Evolutionary conservation across 768 basidiomycete genomes (phyloP).

Genomic region (Rhodotorula sphaerocarpa): DNA sequence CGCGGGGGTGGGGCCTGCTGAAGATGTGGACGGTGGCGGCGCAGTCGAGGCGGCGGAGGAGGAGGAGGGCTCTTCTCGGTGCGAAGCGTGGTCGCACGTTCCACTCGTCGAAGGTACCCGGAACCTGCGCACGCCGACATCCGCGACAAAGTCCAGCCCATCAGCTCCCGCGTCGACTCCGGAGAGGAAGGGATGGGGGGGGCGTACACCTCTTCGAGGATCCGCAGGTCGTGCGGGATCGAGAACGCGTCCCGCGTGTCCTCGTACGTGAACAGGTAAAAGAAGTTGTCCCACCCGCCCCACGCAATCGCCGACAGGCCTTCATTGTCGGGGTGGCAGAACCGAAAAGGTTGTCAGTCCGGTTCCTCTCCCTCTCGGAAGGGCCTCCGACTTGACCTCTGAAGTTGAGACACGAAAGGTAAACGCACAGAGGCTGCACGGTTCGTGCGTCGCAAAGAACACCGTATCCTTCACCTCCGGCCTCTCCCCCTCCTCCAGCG

Average conservation of each 20-base stretch:
- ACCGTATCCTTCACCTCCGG: constrained; percentile 37
- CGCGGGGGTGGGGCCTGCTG: too few species aligned
- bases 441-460: constrained; percentile 41
- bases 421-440: constrained; percentile 39
- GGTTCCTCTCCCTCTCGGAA: background rate
- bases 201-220: constrained; percentile 36
- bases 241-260: constrained; percentile 39
- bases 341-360: too few species aligned
- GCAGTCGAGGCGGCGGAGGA: background rate
- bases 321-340: background rate
- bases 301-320: constrained; percentile 40
- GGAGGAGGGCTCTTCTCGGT: constrained; percentile 10
- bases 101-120: too few species aligned
- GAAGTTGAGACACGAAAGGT: background rate
- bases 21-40: constrained; percentile 1
- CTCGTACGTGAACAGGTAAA: constrained; percentile 38
- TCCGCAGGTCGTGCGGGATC: constrained; percentile 32
- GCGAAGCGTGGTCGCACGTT: too few species aligned
- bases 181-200: background rate
- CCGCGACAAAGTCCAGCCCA: too few species aligned
- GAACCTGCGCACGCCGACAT: too few species aligned
- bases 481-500: constrained; percentile 16
- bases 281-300: constrained; percentile 37
- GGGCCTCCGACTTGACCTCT: background rate
- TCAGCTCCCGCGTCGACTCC: too few species aligned